A percentile compares a stretch with the other conserved stretches of the same genome.
These are phyloP conservation scores for Globisporangium paroecandrum DNA, from an alignment of 352 stramenopile species.

Conservation along the genomic window DNA sequence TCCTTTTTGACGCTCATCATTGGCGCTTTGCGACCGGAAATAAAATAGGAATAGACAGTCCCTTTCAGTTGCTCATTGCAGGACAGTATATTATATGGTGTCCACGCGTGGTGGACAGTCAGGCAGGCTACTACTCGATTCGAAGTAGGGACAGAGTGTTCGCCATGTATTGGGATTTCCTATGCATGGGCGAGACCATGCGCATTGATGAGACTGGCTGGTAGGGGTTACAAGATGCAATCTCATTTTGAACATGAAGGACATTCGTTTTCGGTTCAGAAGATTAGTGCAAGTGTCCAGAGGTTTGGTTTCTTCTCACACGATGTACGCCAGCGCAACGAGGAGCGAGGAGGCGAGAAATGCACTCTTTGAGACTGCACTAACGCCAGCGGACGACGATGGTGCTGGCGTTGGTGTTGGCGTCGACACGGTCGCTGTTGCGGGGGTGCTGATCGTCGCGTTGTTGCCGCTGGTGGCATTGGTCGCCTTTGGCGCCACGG, in stretches of 20 bases:
- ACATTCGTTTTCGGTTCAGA: neutral
- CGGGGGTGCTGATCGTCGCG: neutral
- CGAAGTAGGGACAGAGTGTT: too few relatives aligned
- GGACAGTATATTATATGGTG: neutral
- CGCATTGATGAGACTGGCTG: too few relatives aligned
- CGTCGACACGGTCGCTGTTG: neutral
- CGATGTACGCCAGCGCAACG: neutral
- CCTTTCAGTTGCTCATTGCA: neutral
- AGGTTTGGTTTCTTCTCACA: neutral
- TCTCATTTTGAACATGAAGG: neutral
- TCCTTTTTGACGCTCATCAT: neutral
- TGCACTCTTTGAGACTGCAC: neutral
- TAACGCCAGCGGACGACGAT: neutral
- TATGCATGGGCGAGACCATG: too few relatives aligned
- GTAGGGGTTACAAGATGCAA: neutral
- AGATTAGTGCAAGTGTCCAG: neutral
- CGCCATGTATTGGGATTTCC: too few relatives aligned
- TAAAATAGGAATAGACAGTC: constrained; percentile 8
- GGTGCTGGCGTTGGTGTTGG: neutral
- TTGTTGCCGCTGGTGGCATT: neutral
- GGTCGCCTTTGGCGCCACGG: neutral
- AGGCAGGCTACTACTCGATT: neutral
- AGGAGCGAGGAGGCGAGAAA: neutral
- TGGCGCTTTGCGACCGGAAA: neutral
- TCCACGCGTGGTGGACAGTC: neutral